phyloP scores from a whole-genome alignment of 345 rosid genomes.

The Citrus sp. region DNA sequence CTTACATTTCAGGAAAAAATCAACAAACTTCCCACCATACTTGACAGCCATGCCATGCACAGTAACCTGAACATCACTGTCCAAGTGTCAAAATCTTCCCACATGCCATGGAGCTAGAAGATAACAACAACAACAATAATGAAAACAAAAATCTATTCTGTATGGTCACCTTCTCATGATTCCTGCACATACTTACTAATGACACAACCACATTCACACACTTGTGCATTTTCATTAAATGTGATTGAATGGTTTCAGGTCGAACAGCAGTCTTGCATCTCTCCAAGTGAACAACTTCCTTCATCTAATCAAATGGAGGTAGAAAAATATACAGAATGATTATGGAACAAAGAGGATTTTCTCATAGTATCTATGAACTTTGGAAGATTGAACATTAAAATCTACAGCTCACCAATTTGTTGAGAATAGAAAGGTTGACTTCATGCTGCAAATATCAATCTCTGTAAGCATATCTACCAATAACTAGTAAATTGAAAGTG shows the following conservation, averaged over 20 bases:
- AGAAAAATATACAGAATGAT: neutral
- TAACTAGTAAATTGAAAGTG: neutral
- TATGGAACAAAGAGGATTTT: neutral
- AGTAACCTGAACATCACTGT: slow-evolving; percentile 41
- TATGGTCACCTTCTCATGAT: slow-evolving; percentile 57
- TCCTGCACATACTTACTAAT: slow-evolving; percentile 66
- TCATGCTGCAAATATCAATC: slow-evolving; percentile 55
- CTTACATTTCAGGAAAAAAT: slow-evolving; percentile 74
- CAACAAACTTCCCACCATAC: slow-evolving; percentile 79
- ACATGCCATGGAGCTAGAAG: neutral
- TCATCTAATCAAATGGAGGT: slow-evolving; percentile 41
- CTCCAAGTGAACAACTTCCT: slow-evolving; percentile 38
- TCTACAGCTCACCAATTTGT: slow-evolving; percentile 48
- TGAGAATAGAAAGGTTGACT: slow-evolving; percentile 61
- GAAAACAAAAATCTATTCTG: slow-evolving; percentile 6
- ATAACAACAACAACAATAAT: neutral
- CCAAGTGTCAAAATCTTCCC: slow-evolving; percentile 8
- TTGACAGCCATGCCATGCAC: slow-evolving; percentile 82
- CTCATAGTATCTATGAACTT: neutral
- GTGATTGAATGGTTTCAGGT: slow-evolving; percentile 41
- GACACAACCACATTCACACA: slow-evolving; percentile 72
- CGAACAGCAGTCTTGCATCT: slow-evolving; percentile 38
- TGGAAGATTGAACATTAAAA: slow-evolving; percentile 1
- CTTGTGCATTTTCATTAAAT: slow-evolving; percentile 41
- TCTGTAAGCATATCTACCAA: slow-evolving; percentile 15